Conservation (phyloP, 345 rosid species). For the Pelargonium nanum region DNA sequence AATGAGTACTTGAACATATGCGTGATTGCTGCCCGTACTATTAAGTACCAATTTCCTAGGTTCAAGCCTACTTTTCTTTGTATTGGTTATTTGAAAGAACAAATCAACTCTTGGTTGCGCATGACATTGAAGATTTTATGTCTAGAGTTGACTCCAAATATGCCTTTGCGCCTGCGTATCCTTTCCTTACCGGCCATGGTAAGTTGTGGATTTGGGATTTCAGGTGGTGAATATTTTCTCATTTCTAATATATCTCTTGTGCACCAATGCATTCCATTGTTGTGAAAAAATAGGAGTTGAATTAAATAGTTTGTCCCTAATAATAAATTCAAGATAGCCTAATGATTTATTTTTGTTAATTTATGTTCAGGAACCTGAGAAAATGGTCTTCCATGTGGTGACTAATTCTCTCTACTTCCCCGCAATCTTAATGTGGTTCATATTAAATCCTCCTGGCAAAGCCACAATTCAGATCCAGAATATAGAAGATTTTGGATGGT, state of each 20-base stretch:
- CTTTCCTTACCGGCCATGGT: background rate
- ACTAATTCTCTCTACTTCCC: constrained; percentile 79
- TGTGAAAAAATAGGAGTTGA: too few species aligned
- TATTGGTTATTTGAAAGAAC: too few species aligned
- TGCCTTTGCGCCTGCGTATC: background rate
- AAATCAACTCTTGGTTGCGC: background rate
- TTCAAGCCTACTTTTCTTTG: too few species aligned
- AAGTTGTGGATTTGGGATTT: background rate
- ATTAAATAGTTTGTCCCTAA: too few species aligned
- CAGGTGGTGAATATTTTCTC: background rate
- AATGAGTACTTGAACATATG: too few species aligned
- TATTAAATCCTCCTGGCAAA: constrained; percentile 56
- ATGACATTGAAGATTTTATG: background rate
- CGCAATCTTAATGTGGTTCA: constrained; percentile 86
- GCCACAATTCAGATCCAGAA: constrained; percentile 58
- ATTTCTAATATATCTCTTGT: background rate
- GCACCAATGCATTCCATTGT: background rate
- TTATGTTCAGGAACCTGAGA: constrained; percentile 50
- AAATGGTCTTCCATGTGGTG: constrained; percentile 73
- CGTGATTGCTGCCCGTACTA: too few species aligned
- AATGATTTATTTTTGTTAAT: constrained; percentile 3
- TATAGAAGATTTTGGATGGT: constrained; percentile 47
- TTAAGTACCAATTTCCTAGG: too few species aligned
- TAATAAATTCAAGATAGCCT: background rate
- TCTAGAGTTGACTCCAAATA: background rate